A percentile compares a stretch with the other conserved stretches of the same genome.
Conservation (phyloP, 257 asterid genomes). For the Cinchona pubescens region DNA sequence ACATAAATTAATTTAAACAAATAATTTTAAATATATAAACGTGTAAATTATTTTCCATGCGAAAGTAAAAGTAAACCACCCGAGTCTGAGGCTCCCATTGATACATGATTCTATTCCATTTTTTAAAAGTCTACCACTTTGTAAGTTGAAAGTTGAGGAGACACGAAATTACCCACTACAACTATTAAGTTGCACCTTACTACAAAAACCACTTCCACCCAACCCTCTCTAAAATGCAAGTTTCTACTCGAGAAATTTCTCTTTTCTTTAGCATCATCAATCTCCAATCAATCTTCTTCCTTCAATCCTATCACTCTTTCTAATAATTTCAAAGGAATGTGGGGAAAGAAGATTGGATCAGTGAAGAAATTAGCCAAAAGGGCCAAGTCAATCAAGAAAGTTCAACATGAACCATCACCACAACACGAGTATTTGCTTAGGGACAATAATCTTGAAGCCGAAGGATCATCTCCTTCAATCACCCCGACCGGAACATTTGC, state of each 20-base stretch:
- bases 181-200: background rate
- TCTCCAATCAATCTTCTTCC: background rate
- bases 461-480: conserved; percentile 23
- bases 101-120: no score
- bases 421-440: conserved; percentile 39
- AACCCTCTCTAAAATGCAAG: background rate
- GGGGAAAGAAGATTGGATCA: conserved; percentile 65
- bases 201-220: conserved; percentile 11
- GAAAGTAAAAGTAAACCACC: conserved; percentile 9
- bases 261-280: background rate
- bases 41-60: no score
- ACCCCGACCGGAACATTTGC: conserved; percentile 61
- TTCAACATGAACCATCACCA: conserved; percentile 11
- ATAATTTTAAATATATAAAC: no score
- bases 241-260: background rate
- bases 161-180: background rate
- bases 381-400: conserved; percentile 26
- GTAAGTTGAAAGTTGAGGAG: background rate
- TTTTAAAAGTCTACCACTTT: background rate
- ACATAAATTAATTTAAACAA: conserved; percentile 2
- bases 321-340: conserved; percentile 25
- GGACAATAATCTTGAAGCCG: conserved; percentile 16
- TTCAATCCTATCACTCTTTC: background rate
- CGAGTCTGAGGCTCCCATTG: conserved; percentile 13
- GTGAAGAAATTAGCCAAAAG: conserved; percentile 65